Evolutionary conservation across 495 filamentous ascomycete species (phyloP).

Genomic region (Thermochaetoides thermophila): DNA sequence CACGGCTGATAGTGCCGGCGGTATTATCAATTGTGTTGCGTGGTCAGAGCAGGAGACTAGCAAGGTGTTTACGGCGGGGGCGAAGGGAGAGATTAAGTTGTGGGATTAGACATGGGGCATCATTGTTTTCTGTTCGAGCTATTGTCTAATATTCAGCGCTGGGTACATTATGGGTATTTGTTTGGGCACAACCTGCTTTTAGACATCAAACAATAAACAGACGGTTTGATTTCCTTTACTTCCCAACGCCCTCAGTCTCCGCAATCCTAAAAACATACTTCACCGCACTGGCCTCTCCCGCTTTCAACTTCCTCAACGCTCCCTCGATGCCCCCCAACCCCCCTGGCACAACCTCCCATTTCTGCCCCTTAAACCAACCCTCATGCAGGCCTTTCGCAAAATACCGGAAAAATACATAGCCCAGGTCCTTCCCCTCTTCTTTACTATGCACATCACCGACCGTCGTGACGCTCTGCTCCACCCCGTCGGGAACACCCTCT

Average conservation of each 20-base stretch:
- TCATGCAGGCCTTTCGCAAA: slow-evolving; percentile 37
- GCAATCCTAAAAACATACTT: slow-evolving; percentile 58
- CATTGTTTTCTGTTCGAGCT: no score
- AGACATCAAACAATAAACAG: no score
- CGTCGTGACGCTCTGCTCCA: slow-evolving; percentile 20
- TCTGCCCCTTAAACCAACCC: slow-evolving; percentile 48
- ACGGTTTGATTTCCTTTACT: no score
- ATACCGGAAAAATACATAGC: slow-evolving; percentile 37
- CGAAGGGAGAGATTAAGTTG: slow-evolving; percentile 80
- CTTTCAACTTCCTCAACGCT: slow-evolving; percentile 41
- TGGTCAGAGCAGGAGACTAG: slow-evolving; percentile 95
- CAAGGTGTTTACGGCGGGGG: slow-evolving; percentile 79
- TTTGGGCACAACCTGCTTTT: no score
- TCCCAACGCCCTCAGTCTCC: slow-evolving; percentile 37
- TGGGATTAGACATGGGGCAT: slow-evolving; percentile 56
- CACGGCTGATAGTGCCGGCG: slow-evolving; percentile 48
- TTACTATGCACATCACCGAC: slow-evolving; percentile 41
- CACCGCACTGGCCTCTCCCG: slow-evolving; percentile 47
- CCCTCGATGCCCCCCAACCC: slow-evolving; percentile 44
- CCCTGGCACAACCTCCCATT: slow-evolving; percentile 42
- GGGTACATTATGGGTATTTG: no score
- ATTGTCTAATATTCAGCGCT: no score
- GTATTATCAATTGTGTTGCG: slow-evolving; percentile 63
- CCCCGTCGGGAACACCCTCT: slow-evolving; percentile 17
- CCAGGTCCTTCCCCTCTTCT: slow-evolving; percentile 40